These are phyloP conservation scores for Gastrolobium bilobum DNA, from an alignment of 306 rosid species.

Conservation along the genomic window DNA sequence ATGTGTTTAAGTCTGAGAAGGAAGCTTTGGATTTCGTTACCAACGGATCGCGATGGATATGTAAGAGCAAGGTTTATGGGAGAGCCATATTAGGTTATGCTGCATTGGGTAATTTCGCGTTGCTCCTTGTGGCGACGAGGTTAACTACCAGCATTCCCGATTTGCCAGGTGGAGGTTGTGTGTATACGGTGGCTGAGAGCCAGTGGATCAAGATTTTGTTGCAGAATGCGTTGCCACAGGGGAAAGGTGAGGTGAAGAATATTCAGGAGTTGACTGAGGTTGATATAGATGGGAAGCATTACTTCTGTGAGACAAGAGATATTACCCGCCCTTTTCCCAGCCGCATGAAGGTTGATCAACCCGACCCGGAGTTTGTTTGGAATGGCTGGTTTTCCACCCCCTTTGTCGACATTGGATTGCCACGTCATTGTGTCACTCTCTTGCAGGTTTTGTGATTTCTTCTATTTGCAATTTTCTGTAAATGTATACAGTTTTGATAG, in stretches of 20 bases:
- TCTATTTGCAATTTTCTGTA: neutral
- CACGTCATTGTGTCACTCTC: constrained; percentile 82
- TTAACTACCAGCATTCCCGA: constrained; percentile 67
- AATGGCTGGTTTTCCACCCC: constrained; percentile 85
- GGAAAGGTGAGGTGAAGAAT: constrained; percentile 91
- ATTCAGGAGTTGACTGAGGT: constrained; percentile 78
- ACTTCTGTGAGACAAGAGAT: constrained; percentile 90
- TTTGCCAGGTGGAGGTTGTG: constrained; percentile 91
- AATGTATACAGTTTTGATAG: neutral
- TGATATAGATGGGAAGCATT: constrained; percentile 93
- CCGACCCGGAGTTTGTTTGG: constrained; percentile 98
- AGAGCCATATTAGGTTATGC: constrained; percentile 91
- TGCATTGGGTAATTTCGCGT: constrained; percentile 73
- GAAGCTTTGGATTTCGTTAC: constrained; percentile 76
- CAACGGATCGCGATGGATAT: constrained; percentile 68
- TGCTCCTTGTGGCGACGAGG: constrained; percentile 90
- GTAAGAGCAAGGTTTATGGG: constrained; percentile 62
- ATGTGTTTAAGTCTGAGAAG: constrained; percentile 76
- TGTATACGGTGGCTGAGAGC: constrained; percentile 84
- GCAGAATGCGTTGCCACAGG: constrained; percentile 75
- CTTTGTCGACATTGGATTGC: constrained; percentile 83
- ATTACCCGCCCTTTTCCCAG: constrained; percentile 91
- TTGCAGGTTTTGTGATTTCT: constrained; percentile 85
- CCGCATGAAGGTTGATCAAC: constrained; percentile 58
- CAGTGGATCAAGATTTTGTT: constrained; percentile 87